Base-by-base conservation (phyloP, 129 eudicot species). In the Centrapalus pauciflorus region DNA sequence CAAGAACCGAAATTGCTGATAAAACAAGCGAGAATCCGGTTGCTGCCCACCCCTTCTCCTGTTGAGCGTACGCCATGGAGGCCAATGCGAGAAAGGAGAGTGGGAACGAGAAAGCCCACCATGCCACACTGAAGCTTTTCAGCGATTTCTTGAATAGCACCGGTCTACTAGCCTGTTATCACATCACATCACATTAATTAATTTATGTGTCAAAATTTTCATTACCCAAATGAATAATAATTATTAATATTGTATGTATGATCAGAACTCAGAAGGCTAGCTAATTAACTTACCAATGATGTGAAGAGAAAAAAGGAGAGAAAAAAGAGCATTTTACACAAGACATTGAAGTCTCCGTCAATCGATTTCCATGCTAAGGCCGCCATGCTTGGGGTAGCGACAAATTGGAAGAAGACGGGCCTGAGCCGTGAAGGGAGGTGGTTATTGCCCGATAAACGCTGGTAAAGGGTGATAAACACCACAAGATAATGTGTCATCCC, bases 401-500 rank as follows among this genome's bases (percentile, higher is more conserved):
- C 72, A 62, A 86, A 86, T 4, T 80, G 67, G 64, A 78, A 86
- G 40, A 86, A 80, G 2, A 83, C 89, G 0, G 94, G 94, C 17
- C 88, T 77, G n/a, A 86, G 76, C 80, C 75, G 59, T 0, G 83
- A 76, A 3, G 94, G 89, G 24, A 86, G 74, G 16, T 68, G 74
- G 19, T 83, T 77, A 29, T 76, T 76, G 2, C 88, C 88, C 0
- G 94, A 59, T 43, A 86, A 63, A 17, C 94, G 57, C 28, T 86
- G 94, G 57, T 83, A 86, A 24, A 86, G 89, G 0, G 94, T 86
- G 11, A 83, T 82, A 27, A 86, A 86, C 1, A 86, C 86, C 50
- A 86, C 94, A 67, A 83, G 59, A 46, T 86, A 86, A 65, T 86
- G 94, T 24, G 81, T 75, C 89, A 86, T 82, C 25, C 94, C 94